These are phyloP conservation scores for Verticillium tricorpus DNA, from an alignment of 2,329 filamentous ascomycete species.

Conservation along the genomic window DNA sequence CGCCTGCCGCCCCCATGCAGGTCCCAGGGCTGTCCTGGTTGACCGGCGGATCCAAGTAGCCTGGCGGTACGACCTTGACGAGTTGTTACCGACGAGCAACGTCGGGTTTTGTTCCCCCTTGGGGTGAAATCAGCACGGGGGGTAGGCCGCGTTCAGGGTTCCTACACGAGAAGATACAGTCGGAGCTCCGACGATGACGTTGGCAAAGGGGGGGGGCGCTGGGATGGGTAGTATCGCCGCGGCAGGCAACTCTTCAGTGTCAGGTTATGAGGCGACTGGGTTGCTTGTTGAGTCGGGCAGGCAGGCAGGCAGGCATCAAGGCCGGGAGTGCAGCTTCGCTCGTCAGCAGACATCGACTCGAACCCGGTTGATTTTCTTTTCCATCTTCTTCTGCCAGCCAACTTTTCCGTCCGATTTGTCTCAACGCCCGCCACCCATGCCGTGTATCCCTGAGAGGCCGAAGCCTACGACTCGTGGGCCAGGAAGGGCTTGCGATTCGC, in stretches of 20 bases:
- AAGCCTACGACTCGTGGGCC: neutral
- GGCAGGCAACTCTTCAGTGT: neutral
- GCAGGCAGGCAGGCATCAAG: too few species aligned
- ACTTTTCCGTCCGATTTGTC: neutral
- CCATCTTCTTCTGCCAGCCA: neutral
- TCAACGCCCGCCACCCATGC: too few species aligned
- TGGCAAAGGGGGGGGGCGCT: neutral
- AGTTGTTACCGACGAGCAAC: neutral
- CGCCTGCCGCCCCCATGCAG: constrained; percentile 33
- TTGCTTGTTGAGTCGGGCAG: neutral
- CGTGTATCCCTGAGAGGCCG: too few species aligned
- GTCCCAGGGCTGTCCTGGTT: constrained; percentile 36
- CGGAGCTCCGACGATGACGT: neutral
- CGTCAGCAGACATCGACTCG: neutral
- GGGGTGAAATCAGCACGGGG: neutral
- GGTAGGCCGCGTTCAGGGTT: neutral
- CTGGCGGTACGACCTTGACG: neutral
- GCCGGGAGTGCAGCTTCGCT: neutral
- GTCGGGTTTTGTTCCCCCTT: neutral
- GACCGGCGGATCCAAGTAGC: constrained; percentile 12
- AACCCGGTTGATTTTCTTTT: neutral
- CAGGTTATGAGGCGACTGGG: too few species aligned
- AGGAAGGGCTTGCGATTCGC: neutral
- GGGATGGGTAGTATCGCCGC: too few species aligned
- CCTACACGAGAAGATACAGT: neutral